These are phyloP conservation scores for Ormosia semicastrata DNA, from an alignment of 306 rosid species.

Conservation along the genomic window DNA sequence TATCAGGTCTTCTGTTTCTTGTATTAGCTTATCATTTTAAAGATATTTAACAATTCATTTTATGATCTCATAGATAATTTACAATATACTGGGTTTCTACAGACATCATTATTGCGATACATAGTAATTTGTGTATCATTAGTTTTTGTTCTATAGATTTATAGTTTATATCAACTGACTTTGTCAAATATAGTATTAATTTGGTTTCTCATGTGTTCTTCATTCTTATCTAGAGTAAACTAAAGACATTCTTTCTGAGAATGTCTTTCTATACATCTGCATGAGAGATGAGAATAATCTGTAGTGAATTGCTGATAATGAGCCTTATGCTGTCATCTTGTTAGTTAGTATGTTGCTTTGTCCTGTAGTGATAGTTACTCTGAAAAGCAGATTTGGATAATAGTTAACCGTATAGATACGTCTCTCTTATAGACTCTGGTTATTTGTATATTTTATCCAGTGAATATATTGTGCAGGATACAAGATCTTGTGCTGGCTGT, in stretches of 20 bases:
- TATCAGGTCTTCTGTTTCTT: too few species aligned
- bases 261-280: not conserved
- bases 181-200: not conserved
- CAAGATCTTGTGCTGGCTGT: constrained; percentile 77
- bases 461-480: constrained; percentile 57
- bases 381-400: constrained; percentile 28
- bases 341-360: constrained; percentile 17
- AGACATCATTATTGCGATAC: too few species aligned
- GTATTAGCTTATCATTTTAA: too few species aligned
- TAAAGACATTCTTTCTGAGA: not conserved
- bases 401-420: not conserved
- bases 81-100: too few species aligned
- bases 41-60: too few species aligned
- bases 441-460: constrained; percentile 20
- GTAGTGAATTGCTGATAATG: not conserved
- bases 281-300: constrained; percentile 3
- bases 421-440: constrained; percentile 9
- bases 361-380: not conserved
- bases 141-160: too few species aligned
- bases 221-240: not conserved
- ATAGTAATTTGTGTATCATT: too few species aligned
- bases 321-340: constrained; percentile 35
- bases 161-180: too few species aligned
- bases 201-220: not conserved
- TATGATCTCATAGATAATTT: too few species aligned